A percentile compares a stretch with the other conserved stretches of the same genome.
phyloP scores from a whole-genome alignment of 176 grass and related monocot genomes.

The Areca catechu region DNA sequence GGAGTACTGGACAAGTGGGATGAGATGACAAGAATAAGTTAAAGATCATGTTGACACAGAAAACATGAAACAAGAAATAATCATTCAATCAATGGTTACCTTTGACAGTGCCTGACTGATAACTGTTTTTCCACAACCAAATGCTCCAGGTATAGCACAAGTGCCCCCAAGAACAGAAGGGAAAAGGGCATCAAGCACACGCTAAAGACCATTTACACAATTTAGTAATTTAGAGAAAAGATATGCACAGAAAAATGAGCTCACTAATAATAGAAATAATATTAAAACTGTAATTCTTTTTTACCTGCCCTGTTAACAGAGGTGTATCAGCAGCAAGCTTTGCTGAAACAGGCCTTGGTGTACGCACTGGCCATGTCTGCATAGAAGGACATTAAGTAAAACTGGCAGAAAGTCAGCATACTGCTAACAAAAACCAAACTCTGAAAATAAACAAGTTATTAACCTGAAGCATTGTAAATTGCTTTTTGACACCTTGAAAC shows the following conservation, averaged over 20 bases:
- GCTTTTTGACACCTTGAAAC: conserved; percentile 77
- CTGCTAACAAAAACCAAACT: not conserved
- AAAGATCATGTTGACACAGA: conserved; percentile 1
- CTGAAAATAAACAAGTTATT: conserved; percentile 11
- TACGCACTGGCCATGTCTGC: conserved; percentile 77
- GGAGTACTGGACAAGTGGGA: conserved; percentile 50
- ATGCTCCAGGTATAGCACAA: conserved; percentile 86
- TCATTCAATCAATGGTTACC: conserved; percentile 27
- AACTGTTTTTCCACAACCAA: conserved; percentile 96
- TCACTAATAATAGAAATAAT: not conserved
- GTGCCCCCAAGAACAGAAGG: conserved; percentile 86
- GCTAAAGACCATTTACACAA: conserved; percentile 34
- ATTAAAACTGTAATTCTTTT: conserved; percentile 2
- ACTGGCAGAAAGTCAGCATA: conserved; percentile 13
- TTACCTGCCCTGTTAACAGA: conserved; percentile 81
- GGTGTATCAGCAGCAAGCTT: conserved; percentile 85
- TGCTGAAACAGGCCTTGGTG: conserved; percentile 68
- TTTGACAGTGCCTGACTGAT: conserved; percentile 97
- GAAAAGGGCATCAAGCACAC: conserved; percentile 86
- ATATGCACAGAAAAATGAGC: conserved; percentile 3
- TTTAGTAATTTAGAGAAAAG: not conserved
- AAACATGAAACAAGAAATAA: not conserved
- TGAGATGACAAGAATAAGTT: conserved; percentile 10
- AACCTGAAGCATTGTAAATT: conserved; percentile 79
- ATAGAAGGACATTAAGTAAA: conserved; percentile 16